Evolutionary conservation across 2,329 filamentous ascomycete genomes (phyloP).

Genomic region (Neospermospora avenae): DNA sequence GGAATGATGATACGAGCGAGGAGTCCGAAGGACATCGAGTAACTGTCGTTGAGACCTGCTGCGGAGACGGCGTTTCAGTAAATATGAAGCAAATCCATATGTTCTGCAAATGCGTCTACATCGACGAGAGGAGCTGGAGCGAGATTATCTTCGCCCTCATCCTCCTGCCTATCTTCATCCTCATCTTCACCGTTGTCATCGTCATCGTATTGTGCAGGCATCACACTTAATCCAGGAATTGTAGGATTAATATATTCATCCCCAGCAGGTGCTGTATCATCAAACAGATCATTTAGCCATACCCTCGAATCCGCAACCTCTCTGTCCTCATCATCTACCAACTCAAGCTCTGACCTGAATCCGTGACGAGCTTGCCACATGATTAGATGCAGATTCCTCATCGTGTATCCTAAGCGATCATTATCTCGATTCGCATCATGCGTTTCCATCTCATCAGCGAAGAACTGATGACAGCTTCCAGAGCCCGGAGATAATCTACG

Average conservation of each 20-base stretch:
- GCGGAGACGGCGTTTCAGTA: background rate
- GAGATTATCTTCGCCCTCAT: too few species aligned
- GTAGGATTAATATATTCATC: too few species aligned
- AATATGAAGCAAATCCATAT: background rate
- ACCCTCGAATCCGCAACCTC: too few species aligned
- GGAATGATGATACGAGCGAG: background rate
- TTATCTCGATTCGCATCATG: background rate
- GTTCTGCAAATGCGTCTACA: background rate
- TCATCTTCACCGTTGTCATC: too few species aligned
- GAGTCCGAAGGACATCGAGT: background rate
- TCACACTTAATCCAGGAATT: too few species aligned
- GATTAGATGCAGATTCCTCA: background rate
- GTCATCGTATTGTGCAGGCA: too few species aligned
- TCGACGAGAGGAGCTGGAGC: background rate
- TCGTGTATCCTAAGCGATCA: background rate
- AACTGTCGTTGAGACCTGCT: background rate
- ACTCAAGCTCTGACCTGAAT: background rate
- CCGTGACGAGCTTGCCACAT: background rate
- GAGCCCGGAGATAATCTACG: background rate
- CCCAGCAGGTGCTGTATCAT: too few species aligned
- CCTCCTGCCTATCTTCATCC: too few species aligned
- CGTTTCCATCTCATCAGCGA: background rate
- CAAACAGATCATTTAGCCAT: too few species aligned
- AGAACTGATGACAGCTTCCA: background rate
- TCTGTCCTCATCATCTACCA: too few species aligned